Evolutionary conservation across 2,329 filamentous ascomycete genomes (phyloP), one percentile per base, ranked within the genome.

Genomic region (Bipolaris bicolor): DNA sequence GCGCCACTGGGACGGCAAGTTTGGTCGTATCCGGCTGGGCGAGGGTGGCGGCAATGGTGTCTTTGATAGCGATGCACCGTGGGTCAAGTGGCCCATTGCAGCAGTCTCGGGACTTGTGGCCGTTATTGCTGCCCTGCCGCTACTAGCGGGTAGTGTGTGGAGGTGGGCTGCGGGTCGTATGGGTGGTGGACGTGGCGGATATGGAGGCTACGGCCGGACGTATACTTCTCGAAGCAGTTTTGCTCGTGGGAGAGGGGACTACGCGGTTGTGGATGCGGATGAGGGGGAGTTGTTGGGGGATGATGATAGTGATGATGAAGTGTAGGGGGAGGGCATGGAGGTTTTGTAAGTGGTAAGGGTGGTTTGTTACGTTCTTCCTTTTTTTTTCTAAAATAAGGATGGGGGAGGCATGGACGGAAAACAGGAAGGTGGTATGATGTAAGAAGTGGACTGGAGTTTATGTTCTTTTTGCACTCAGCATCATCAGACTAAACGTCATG

Each of bases 251-350:
- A 85, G 91, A 54, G 89, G 90, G n/a, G 91, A 97, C 76, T 98
- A 98, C 76, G 86, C 88, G 15, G 84, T 89, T 69, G 92, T 97
- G 49, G 92, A 96, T 69, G 90, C 95, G 49, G 95, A 98, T 73
- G 95, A 98, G 75, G 94, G 94, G 47, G 94, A 98, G 80, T 80
- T 99, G 65, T 79, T 99, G 34, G 95, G 95, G 0, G 94, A 97
- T 66, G 93, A 97, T 65, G 93, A 96, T 58, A 92, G 92, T 65
- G 94, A 97, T 64, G 92, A 97, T 71, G 94, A 97, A 60, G 90
- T 89, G 47, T 88, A 72, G 31, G 15, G 9, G n/a, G n/a, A 7
- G 26, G 26, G 26, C 7, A 26, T 26, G 26, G 22, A 7, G 22
- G 24, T 11, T 47, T 20, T 47, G 15, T 13, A 31, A 31, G 29